Conservation (phyloP, 495 filamentous ascomycete genomes). For the Letharia lupina region DNA sequence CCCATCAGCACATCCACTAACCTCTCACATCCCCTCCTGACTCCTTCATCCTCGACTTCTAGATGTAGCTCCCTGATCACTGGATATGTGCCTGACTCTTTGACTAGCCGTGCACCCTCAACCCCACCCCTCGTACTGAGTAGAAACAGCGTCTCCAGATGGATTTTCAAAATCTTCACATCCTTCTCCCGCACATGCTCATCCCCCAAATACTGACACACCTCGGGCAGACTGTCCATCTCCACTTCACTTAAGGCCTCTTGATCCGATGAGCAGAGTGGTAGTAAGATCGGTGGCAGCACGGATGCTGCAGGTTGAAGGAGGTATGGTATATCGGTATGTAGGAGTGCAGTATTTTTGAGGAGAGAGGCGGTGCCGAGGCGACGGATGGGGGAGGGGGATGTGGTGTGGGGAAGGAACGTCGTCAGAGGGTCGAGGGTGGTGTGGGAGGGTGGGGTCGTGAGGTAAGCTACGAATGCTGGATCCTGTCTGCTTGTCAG, state of each 20-base stretch:
- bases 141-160: constrained; percentile 78
- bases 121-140: constrained; percentile 54
- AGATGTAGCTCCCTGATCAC: constrained; percentile 82
- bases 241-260: constrained; percentile 59
- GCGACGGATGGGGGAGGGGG: constrained; percentile 63
- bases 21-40: constrained; percentile 78
- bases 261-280: constrained; percentile 49
- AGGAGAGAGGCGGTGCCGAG: constrained; percentile 88
- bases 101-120: constrained; percentile 63
- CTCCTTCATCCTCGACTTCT: constrained; percentile 66
- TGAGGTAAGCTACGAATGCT: constrained; percentile 88
- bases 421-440: constrained; percentile 57
- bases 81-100: constrained; percentile 73
- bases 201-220: constrained; percentile 77
- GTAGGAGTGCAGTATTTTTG: constrained; percentile 73
- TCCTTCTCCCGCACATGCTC: constrained; percentile 81
- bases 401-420: constrained; percentile 35
- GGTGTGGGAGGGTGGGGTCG: constrained; percentile 70
- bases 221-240: constrained; percentile 67
- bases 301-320: constrained; percentile 52
- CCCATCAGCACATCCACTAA: constrained; percentile 88
- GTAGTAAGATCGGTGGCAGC: constrained; percentile 76
- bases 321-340: constrained; percentile 31
- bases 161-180: constrained; percentile 63
- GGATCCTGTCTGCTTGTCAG: constrained; percentile 71